Evolutionary conservation across 164 flowering plant species (phyloP).

Genomic region (Vitis cinerea): DNA sequence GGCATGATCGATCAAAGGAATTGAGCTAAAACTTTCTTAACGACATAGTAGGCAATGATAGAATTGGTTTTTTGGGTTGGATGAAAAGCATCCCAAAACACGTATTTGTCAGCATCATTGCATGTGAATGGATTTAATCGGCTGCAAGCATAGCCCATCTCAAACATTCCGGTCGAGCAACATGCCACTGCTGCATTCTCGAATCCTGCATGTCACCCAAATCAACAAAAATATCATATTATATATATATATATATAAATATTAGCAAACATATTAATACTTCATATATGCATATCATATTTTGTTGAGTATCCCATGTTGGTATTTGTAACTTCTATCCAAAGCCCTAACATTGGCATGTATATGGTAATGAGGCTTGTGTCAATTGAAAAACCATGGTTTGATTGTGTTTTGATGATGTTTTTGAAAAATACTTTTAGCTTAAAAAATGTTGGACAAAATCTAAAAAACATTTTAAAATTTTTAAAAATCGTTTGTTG

Average conservation of each 20-base stretch:
- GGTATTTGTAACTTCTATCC: no score
- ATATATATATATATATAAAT: background rate
- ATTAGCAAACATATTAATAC: background rate
- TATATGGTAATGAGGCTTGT: no score
- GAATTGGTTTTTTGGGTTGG: constrained; percentile 51
- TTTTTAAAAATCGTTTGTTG: no score
- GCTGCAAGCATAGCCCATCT: constrained; percentile 57
- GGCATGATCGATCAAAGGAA: constrained; percentile 21
- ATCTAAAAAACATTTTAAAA: no score
- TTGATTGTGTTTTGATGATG: no score
- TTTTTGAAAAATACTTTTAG: no score
- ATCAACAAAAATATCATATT: background rate
- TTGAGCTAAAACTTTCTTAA: constrained; percentile 30
- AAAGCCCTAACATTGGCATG: no score
- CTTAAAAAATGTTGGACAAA: no score
- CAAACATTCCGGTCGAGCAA: constrained; percentile 59
- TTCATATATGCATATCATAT: background rate
- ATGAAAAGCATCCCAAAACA: constrained; percentile 70
- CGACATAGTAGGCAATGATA: constrained; percentile 39
- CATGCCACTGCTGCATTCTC: constrained; percentile 43
- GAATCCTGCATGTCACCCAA: constrained; percentile 35
- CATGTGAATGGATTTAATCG: constrained; percentile 37
- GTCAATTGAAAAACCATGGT: no score
- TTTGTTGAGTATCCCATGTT: no score
- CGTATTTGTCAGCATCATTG: constrained; percentile 43